These are phyloP conservation scores for Salvia hispanica DNA, from an alignment of 257 asterid genomes.

Conservation along the genomic window DNA sequence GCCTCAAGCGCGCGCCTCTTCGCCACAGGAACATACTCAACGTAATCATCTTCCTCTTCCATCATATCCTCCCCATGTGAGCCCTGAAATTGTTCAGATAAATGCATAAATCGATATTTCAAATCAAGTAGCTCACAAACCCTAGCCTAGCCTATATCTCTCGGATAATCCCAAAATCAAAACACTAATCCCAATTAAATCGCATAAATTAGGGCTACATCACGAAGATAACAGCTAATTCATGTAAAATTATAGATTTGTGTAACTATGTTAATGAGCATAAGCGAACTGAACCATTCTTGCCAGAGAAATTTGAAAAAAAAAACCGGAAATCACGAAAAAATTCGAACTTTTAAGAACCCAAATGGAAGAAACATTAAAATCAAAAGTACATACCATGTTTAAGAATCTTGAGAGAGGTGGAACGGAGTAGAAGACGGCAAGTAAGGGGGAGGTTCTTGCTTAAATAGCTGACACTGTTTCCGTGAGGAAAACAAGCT, in stretches of 20 bases:
- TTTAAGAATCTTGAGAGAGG: no score
- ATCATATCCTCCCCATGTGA: constrained; percentile 41
- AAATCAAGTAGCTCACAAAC: neutral
- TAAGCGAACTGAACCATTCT: neutral
- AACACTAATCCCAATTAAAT: constrained; percentile 1
- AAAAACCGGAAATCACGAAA: neutral
- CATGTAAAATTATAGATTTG: neutral
- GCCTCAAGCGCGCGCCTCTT: constrained; percentile 76
- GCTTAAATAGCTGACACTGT: no score
- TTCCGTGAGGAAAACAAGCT: no score
- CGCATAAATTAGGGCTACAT: neutral
- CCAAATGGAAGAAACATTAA: neutral
- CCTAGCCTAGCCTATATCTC: neutral
- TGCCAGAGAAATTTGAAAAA: neutral
- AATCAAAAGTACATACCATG: constrained; percentile 24
- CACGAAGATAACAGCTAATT: constrained; percentile 13
- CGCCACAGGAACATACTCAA: constrained; percentile 74
- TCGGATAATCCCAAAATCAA: neutral
- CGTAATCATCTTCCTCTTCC: constrained; percentile 68
- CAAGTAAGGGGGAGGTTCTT: no score
- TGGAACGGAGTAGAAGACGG: no score
- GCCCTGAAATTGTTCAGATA: constrained; percentile 16
- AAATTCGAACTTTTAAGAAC: neutral
- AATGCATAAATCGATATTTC: constrained; percentile 5
- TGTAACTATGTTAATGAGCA: neutral